Evolutionary conservation across 192 early-diverging fungal genomes (phyloP), one percentile per base, ranked within the genome.

Genomic region (Powellomyces hirtus): DNA sequence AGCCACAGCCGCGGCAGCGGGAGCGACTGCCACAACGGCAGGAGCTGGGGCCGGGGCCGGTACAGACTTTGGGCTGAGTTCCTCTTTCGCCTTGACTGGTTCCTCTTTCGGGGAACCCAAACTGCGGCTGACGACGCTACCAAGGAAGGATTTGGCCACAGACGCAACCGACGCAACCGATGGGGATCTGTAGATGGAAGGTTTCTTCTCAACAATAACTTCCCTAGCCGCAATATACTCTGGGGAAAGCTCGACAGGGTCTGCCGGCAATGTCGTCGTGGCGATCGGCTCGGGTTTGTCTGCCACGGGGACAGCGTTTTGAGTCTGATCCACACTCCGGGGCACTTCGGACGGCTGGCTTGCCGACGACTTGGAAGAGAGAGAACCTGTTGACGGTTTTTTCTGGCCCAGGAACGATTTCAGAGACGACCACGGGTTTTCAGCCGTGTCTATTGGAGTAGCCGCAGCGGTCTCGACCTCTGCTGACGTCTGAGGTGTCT

Each of bases 121-220:
- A 29, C 7, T 14, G 26, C 59, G n/a, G 0, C 35, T 38, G 11
- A 62, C 34, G 33, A 46, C 40, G 27, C 22, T 64, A 13, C 62
- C 62, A 31, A 64, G 35, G 50, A 64, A 51, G 44, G 62, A 64
- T 31, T 46, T 52, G 16, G 62, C 62, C 44, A 37, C 16, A 20
- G 44, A 18, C 16, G 62, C 27, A 35, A 64, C 46, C 4, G 42
- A 46, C 22, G 62, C 35, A 1, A 64, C 44, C 14, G 44, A 64
- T 16, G 62, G 14, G 7, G 26, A 29, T 2, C 42, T 34, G 31
- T 33, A 44, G 5, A 51, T 31, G 26, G 44, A 52, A 10, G 34
- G 24, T 13, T 16, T 14, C 13, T 51, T 64, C 22, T 64, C 44
- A 26, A 52, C 7, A 38, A 62, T 38, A 4, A 62, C 37, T 45